phyloP scores from a whole-genome alignment of 495 filamentous ascomycete genomes.

The Daldinia vernicosa region DNA sequence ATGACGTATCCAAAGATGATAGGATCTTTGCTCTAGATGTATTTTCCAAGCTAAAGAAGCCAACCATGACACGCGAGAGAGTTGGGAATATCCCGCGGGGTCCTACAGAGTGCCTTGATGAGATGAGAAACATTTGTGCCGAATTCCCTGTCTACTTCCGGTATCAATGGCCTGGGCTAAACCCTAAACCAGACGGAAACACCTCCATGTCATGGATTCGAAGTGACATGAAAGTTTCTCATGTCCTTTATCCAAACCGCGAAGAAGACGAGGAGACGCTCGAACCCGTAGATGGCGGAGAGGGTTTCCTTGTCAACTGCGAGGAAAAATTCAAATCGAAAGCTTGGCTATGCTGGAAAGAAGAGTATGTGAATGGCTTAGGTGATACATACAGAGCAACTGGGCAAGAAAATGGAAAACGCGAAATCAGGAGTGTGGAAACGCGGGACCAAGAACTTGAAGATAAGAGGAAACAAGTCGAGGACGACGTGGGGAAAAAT shows the following conservation, averaged over 20 bases:
- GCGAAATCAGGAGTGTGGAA: neutral
- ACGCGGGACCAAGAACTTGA: neutral
- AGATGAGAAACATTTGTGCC: neutral
- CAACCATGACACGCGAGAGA: neutral
- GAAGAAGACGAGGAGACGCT: neutral
- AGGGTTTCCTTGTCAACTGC: neutral
- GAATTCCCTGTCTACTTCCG: neutral
- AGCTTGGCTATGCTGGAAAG: neutral
- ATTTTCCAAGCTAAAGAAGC: neutral
- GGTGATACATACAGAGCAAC: neutral
- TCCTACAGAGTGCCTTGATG: neutral
- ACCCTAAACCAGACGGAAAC: neutral
- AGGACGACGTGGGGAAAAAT: neutral
- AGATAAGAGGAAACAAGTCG: neutral
- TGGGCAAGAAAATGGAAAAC: neutral
- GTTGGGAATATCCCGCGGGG: neutral
- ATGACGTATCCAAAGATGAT: neutral
- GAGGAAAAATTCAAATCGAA: neutral
- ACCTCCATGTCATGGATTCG: neutral
- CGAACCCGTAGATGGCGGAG: neutral
- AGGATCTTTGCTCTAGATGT: neutral
- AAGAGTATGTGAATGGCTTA: neutral
- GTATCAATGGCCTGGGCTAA: neutral
- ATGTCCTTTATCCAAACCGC: neutral
- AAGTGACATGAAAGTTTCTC: conserved; percentile 2